Conservation (phyloP, 1,284 basidiomycete genomes). For the Puccinia triticina region DNA sequence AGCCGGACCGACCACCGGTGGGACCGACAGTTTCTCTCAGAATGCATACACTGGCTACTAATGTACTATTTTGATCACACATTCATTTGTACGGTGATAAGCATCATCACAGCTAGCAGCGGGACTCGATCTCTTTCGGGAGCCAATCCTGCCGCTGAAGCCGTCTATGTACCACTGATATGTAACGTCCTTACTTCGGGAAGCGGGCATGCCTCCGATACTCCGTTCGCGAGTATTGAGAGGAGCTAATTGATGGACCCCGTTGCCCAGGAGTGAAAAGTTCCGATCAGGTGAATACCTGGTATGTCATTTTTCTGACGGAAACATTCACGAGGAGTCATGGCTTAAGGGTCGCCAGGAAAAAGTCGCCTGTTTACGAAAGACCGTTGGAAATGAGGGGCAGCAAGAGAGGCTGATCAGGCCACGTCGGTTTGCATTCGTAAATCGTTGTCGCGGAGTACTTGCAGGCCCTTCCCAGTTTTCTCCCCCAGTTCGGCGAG, state of each 20-base stretch:
- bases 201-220: too few relatives aligned
- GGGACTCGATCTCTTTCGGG: not conserved
- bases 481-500: not conserved
- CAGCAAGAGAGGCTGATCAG: conserved; percentile 18
- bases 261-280: not conserved
- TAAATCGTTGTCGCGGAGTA: not conserved
- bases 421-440: not conserved
- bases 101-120: not conserved
- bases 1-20: not conserved
- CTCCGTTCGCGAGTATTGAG: too few relatives aligned
- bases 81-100: not conserved
- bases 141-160: too few relatives aligned
- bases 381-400: conserved; percentile 29
- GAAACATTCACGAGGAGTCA: not conserved
- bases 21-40: not conserved
- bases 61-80: not conserved
- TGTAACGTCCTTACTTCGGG: too few relatives aligned
- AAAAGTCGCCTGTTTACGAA: not conserved
- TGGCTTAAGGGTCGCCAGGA: not conserved
- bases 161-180: too few relatives aligned
- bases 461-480: too few relatives aligned
- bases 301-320: not conserved
- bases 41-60: not conserved
- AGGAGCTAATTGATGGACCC: not conserved
- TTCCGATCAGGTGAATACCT: not conserved